These are phyloP conservation scores for Alloascoidea africana DNA, from an alignment of 805 yeast species.

Conservation along the genomic window DNA sequence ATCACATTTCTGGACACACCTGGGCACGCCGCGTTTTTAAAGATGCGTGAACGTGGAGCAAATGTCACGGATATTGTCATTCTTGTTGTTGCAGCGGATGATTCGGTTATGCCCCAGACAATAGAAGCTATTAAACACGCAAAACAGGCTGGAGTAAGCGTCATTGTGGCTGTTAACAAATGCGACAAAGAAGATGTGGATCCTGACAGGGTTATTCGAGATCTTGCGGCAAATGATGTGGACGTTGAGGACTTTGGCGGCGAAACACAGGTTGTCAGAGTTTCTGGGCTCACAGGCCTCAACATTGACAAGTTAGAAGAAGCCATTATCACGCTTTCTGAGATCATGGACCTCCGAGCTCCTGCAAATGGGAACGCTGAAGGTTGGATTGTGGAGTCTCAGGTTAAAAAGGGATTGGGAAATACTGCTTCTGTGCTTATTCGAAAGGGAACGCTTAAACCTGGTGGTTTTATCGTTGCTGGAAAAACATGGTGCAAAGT, in stretches of 20 bases:
- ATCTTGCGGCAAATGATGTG: constrained; percentile 60
- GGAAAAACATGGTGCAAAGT: constrained; percentile 83
- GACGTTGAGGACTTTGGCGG: constrained; percentile 93
- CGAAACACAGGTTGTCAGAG: constrained; percentile 76
- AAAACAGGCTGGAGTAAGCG: constrained; percentile 61
- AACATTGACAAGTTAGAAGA: constrained; percentile 88
- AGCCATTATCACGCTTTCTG: constrained; percentile 73
- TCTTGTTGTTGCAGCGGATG: constrained; percentile 93
- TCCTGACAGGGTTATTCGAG: constrained; percentile 62
- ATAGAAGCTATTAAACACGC: constrained; percentile 92
- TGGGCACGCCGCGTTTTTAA: constrained; percentile 93
- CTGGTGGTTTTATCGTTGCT: constrained; percentile 66
- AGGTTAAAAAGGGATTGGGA: constrained; percentile 71
- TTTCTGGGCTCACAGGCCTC: constrained; percentile 79
- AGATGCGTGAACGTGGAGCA: constrained; percentile 96
- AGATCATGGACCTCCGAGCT: constrained; percentile 64
- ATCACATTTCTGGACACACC: constrained; percentile 95
- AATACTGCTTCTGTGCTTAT: constrained; percentile 75
- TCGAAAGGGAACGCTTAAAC: constrained; percentile 57
- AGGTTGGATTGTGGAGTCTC: constrained; percentile 85
- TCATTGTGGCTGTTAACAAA: constrained; percentile 87
- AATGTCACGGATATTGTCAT: constrained; percentile 84
- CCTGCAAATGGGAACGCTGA: constrained; percentile 35
- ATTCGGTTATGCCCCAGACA: constrained; percentile 96
- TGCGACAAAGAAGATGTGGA: constrained; percentile 72